A percentile compares a stretch with the other conserved stretches of the same genome.
Evolutionary conservation across 176 grass and related monocot species (phyloP).

Genomic region (Zea luxurians): DNA sequence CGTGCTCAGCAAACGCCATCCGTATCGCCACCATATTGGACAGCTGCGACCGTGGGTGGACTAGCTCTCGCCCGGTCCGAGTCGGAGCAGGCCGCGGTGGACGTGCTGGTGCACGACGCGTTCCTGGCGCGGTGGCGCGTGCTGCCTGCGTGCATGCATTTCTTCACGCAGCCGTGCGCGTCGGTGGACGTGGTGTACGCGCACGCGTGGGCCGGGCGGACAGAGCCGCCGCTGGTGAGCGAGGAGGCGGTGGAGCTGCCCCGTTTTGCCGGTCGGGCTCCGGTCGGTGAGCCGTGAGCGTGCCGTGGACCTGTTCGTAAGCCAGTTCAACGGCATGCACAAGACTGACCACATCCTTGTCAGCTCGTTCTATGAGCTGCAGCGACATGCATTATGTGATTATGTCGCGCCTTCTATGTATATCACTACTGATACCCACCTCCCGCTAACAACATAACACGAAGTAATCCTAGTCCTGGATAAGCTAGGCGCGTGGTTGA

Average conservation of each 20-base stretch:
- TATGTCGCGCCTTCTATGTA: not conserved
- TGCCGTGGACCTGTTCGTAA: constrained; percentile 52
- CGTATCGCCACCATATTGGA: constrained; percentile 41
- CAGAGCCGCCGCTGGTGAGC: not conserved
- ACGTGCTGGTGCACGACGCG: constrained; percentile 59
- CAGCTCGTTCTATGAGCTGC: constrained; percentile 65
- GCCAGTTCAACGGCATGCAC: constrained; percentile 47
- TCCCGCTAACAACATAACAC: not conserved
- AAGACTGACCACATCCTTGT: constrained; percentile 56
- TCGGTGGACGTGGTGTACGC: constrained; percentile 45
- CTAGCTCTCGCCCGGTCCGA: constrained; percentile 51
- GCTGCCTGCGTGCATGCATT: constrained; percentile 35
- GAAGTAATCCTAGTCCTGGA: not conserved
- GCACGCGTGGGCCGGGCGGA: constrained; percentile 39
- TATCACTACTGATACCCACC: not conserved
- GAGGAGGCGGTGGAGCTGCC: constrained; percentile 29
- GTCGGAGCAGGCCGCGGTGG: constrained; percentile 35
- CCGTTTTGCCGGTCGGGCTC: constrained; percentile 40
- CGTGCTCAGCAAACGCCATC: constrained; percentile 32
- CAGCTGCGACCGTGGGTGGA: constrained; percentile 51
- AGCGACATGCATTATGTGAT: constrained; percentile 34
- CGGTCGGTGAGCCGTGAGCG: constrained; percentile 7
- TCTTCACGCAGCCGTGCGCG: constrained; percentile 67
- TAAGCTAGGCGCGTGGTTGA: not conserved
- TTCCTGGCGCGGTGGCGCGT: constrained; percentile 39